Conservation (phyloP, 768 basidiomycete genomes). For the Lactarius vividus region DNA sequence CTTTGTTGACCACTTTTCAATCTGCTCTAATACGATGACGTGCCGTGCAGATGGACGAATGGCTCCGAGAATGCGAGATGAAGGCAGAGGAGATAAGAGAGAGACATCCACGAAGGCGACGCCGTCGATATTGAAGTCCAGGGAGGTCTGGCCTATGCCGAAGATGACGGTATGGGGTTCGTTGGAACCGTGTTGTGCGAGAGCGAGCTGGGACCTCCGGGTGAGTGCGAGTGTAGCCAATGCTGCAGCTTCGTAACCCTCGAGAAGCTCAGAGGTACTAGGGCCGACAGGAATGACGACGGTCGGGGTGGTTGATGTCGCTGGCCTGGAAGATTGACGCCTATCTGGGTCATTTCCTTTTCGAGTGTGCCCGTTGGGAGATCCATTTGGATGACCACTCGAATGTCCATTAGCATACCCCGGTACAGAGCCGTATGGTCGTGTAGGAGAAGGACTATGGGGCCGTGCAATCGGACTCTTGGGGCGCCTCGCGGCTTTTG, state of each 20-base stretch:
- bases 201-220: constrained; percentile 58
- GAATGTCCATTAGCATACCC: constrained; percentile 25
- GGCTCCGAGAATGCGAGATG: constrained; percentile 50
- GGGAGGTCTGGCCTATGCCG: constrained; percentile 54
- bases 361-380: constrained; percentile 36
- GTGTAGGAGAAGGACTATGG: constrained; percentile 9
- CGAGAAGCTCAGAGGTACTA: constrained; percentile 39
- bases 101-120: constrained; percentile 62
- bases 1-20: constrained; percentile 68
- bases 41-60: constrained; percentile 63
- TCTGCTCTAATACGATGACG: constrained; percentile 81
- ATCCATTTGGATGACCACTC: constrained; percentile 37
- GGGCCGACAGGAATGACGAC: constrained; percentile 29
- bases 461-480: constrained; percentile 1
- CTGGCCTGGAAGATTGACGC: constrained; percentile 19
- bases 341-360: constrained; percentile 33
- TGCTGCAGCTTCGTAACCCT: constrained; percentile 66
- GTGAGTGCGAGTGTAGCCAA: constrained; percentile 61
- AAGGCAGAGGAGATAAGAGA: constrained; percentile 66
- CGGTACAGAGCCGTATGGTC: constrained; percentile 8
- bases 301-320: constrained; percentile 24
- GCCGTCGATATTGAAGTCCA: constrained; percentile 48
- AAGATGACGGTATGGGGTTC: constrained; percentile 69
- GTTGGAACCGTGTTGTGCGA: constrained; percentile 47
- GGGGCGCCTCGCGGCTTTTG: constrained; percentile 15